Percentiles rank a stretch among this genome's conserved stretches.
Evolutionary conservation across 805 yeast species (phyloP).

Genomic region (Monosporozyma servazzii): DNA sequence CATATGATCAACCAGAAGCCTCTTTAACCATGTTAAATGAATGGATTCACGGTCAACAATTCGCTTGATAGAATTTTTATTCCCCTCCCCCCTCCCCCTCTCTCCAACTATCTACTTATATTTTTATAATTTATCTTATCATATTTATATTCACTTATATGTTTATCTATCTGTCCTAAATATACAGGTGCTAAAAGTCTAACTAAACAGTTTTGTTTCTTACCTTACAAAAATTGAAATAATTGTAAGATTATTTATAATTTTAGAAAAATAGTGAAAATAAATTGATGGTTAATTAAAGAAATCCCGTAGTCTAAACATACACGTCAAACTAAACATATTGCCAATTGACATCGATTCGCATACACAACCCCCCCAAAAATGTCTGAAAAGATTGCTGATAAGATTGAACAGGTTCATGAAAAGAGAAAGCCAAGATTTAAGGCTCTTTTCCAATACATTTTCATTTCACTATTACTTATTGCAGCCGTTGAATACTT

Average conservation of each 20-base stretch:
- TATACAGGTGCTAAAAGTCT: too few relatives aligned
- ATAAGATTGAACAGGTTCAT: constrained; percentile 1
- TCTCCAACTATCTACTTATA: too few relatives aligned
- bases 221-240: too few relatives aligned
- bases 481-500: constrained; percentile 37
- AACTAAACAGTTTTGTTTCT: too few relatives aligned
- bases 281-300: background rate
- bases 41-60: constrained; percentile 55
- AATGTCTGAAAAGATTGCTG: constrained; percentile 4
- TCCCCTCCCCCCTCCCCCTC: background rate
- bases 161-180: too few relatives aligned
- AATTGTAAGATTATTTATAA: too few relatives aligned
- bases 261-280: too few relatives aligned
- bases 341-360: background rate
- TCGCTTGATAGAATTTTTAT: background rate
- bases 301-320: background rate
- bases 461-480: constrained; percentile 23
- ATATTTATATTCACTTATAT: too few relatives aligned
- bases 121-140: too few relatives aligned
- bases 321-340: background rate
- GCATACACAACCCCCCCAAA: background rate
- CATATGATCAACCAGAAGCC: constrained; percentile 74
- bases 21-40: constrained; percentile 74
- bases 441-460: constrained; percentile 22
- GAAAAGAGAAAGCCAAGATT: constrained; percentile 7